Conservation (phyloP, 768 basidiomycete species). For the Galerina sulciceps region DNA sequence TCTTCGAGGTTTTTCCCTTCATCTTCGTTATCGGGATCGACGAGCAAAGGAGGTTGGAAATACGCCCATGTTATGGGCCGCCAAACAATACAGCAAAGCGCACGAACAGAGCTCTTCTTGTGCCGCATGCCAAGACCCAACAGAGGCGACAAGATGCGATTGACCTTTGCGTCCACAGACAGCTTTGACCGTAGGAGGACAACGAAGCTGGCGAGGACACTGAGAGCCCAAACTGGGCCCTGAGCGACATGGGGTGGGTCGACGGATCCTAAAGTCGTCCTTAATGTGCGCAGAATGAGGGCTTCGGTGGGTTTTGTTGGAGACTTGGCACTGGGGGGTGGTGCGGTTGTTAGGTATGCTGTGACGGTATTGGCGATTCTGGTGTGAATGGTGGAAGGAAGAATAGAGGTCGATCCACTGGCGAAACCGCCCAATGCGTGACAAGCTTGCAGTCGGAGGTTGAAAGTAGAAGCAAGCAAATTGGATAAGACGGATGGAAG, state of each 20-base stretch:
- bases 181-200: constrained; percentile 66
- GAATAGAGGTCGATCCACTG: constrained; percentile 52
- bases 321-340: constrained; percentile 39
- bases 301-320: constrained; percentile 47
- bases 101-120: constrained; percentile 66
- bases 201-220: constrained; percentile 66
- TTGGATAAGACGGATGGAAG: constrained; percentile 66
- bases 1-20: constrained; percentile 34
- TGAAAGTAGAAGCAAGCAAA: constrained; percentile 65
- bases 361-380: constrained; percentile 55
- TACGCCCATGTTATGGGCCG: constrained; percentile 68
- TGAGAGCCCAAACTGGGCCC: constrained; percentile 79
- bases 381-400: constrained; percentile 50
- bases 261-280: constrained; percentile 57
- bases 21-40: constrained; percentile 29
- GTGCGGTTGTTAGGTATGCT: constrained; percentile 47
- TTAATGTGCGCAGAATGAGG: constrained; percentile 65
- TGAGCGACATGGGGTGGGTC: constrained; percentile 69
- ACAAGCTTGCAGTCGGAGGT: constrained; percentile 73
- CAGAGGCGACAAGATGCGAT: constrained; percentile 51
- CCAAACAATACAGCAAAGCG: constrained; percentile 67
- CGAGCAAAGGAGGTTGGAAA: constrained; percentile 53
- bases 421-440: constrained; percentile 77
- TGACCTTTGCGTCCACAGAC: constrained; percentile 45
- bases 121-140: constrained; percentile 62